Base-by-base conservation (phyloP, 2,329 filamentous ascomycete genomes). In the Cladosporium sp. region DNA sequence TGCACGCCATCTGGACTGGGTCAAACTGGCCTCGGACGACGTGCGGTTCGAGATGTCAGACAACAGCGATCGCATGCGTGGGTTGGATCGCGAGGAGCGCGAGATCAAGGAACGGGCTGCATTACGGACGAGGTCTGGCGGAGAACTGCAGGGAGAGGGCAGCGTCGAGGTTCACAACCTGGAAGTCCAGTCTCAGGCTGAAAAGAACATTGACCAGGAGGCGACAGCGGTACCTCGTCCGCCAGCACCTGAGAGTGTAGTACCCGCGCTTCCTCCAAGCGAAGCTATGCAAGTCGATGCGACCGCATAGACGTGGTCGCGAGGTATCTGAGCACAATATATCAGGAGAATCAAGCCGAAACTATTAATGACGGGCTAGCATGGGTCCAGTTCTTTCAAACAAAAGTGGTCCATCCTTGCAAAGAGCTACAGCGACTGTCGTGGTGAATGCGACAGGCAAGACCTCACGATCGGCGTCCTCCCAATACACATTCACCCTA, bases 1-100 rank as follows among this genome's bases (percentile, higher is more conserved):
- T 64, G 68, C 73, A 12, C 74, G 78, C 49, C 79, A 82, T 62
- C 69, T 72, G 3, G 74, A 79, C 42, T 82, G 79, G 79, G 71
- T 73, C 64, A 81, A 80, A 63, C 69, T 80, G 54, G 74, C 75
- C 15, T 67, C 78, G 1, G 76, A 80, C 51, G 77, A 80, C 60
- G 70, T 77, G 1, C 65, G 77, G 3, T 78, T 77, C 47, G 79
- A 81, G 61, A 76, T 78, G 65, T 64, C 71, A 3, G 73, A 78
- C 55, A 76, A 80, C 40, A 72, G 74, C 8, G 76, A 80, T 55
- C 68, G 70, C 12, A 78, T 80, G 66, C 67, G 72, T 6, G 73
- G 70, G 38, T 69, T 80, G 45, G 77, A 80, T 59, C 73, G 72
- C 51, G 77, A 80, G 55, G 79, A 80, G 67, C 70, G 69, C 52